A percentile compares a stretch with the other conserved stretches of the same genome.
These are phyloP conservation scores for Kwoniella mangroviensis DNA, from an alignment of 768 basidiomycete genomes.

Conservation along the genomic window DNA sequence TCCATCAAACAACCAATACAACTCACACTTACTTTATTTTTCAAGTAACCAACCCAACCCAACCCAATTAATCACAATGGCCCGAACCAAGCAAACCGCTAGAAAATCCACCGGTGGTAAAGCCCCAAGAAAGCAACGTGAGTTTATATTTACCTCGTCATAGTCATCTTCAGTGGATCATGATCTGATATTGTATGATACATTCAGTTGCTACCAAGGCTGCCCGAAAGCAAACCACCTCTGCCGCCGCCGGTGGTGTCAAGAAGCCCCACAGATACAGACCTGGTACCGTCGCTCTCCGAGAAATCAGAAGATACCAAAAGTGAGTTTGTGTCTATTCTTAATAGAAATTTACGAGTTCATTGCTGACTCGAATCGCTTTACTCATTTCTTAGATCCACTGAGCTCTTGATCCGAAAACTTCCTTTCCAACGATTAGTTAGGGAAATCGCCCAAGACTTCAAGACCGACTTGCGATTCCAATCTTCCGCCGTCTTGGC, in stretches of 20 bases:
- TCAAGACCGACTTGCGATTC: slow-evolving; percentile 81
- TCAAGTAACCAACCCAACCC: slow-evolving; percentile 12
- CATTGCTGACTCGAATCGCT: background rate
- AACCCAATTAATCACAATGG: slow-evolving; percentile 66
- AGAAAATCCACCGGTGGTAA: slow-evolving; percentile 96
- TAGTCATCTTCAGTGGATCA: slow-evolving; percentile 1
- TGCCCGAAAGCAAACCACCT: slow-evolving; percentile 56
- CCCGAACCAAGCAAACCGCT: slow-evolving; percentile 73
- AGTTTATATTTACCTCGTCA: slow-evolving; percentile 17
- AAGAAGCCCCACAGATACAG: slow-evolving; percentile 84
- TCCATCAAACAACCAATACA: slow-evolving; percentile 12
- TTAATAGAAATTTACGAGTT: background rate
- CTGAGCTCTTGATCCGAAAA: slow-evolving; percentile 64
- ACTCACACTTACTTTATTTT: background rate
- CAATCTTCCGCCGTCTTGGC: slow-evolving; percentile 64
- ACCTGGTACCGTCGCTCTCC: slow-evolving; percentile 76
- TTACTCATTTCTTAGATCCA: slow-evolving; percentile 57
- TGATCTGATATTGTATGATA: slow-evolving; percentile 7
- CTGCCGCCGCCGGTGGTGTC: slow-evolving; percentile 67
- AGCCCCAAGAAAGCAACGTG: slow-evolving; percentile 59
- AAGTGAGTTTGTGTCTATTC: slow-evolving; percentile 38
- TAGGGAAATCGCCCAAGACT: slow-evolving; percentile 80
- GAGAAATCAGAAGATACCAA: slow-evolving; percentile 67
- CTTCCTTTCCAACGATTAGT: slow-evolving; percentile 72
- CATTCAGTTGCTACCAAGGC: slow-evolving; percentile 57